Evolutionary conservation across 2,329 filamentous ascomycete genomes (phyloP), one percentile per base, ranked within the genome.

Genomic region (Alternaria consortialis): DNA sequence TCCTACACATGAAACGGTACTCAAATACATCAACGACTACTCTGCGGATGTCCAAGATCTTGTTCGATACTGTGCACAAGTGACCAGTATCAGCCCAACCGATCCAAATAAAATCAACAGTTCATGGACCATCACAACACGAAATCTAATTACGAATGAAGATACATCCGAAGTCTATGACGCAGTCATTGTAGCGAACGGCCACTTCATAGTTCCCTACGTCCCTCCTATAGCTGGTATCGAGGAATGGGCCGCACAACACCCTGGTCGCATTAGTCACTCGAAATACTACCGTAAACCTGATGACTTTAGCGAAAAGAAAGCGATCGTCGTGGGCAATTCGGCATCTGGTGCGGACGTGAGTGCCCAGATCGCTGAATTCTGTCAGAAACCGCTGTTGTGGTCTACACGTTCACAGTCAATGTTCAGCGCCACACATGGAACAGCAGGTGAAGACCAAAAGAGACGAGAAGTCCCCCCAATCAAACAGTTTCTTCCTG

Each of bases 331-430:
- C 0, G 88, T 97, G 0, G 94, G 94, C 9, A 95, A 92, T 70
- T 90, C 90, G 0, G 91, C 93, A 0, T 97, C 92, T 0, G 94
- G 93, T 0, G 80, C 93, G 15, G 94, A 98, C 72, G 92, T 98
- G 69, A 90, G 90, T 15, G 80, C 84, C 2, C 94, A 97, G 75
- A 90, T 97, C 68, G 86, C 84, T 51, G 74, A 81, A 6, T 83
- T 88, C 36, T 88, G 87, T 73, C 79, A 81, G 2, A 89, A 88
- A 11, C 76, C 75, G 2, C 79, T 95, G 1, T 79, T 94, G n/a
- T 75, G 73, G 73, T 72, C 70, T 1, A 66, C 65, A 36, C 68
- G 62, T 55, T 68, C 52, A 8, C 32, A 15, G 7, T 66, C 48
- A 46, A 56, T 43, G 60, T 71, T 59, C 56, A 67, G 60, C 63